Base-by-base conservation (phyloP, 768 basidiomycete genomes). In the Mycena venus region DNA sequence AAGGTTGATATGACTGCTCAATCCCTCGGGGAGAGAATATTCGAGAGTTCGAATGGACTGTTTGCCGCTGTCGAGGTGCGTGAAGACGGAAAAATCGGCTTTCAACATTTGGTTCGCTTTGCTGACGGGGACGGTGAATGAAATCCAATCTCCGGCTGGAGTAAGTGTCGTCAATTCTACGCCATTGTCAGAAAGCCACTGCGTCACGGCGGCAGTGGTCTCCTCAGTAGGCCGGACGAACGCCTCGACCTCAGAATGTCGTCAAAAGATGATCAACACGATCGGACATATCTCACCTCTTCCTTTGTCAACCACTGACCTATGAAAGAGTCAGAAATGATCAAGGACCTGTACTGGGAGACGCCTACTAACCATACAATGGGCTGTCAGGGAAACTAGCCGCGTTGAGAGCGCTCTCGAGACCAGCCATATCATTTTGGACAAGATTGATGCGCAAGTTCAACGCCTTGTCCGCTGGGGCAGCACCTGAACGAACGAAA, bases 391-490 rank as follows among this genome's bases (percentile, higher is more conserved):
- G 85, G 2, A 76, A 78, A 49, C 82, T 83, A 34, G 83, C 83
- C 27, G 81, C 80, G 40, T 82, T 75, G 1, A 85, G 72, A 8
- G 80, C 79, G 21, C 75, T 75, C 76, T 82, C 79, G 29, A 85
- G 78, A 4, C 82, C 84, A 9, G 70, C 73, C 8, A 78, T 69
- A 73, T 84, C 72, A 63, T 75, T 74, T 72, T 81, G 81, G 21
- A 75, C 77, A 23, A 85, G 81, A 23, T 79, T 82, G 63, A 85
- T 80, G 53, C 83, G 83, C 53, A 85, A 70, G 32, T 78, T 76
- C 40, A 85, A 75, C n/a, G 64, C 60, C 14, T 66, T 65, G 7
- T 78, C 73, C 9, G 76, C 68, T 15, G 77, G 65, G 9, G 81
- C 80, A 19, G 77, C 40, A 12, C 77, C 73, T 21, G 61, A 70